Evolutionary conservation across 1,139 yeast species (phyloP), one percentile per base, ranked within the genome.

Genomic region (Sugiyamaella grinbergsii): DNA sequence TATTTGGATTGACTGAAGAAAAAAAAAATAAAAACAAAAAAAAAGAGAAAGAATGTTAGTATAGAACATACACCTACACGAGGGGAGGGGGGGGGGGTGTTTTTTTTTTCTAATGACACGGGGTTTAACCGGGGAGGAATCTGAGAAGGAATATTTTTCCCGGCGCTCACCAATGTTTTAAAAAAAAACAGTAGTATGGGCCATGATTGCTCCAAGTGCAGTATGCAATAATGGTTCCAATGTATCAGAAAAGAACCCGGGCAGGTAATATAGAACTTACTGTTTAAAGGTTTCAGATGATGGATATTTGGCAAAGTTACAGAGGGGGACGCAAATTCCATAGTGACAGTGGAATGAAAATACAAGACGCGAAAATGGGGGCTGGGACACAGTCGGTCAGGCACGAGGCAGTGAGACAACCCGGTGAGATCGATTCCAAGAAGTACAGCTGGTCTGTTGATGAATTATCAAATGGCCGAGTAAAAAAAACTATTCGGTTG

Each of bases 271-370:
- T 31, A 29, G 5, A 19, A 33, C 40, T 43, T 43, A 43, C 41
- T 43, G 34, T 34, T 43, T 26, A 33, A 26, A 16, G 47, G 47
- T 18, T 43, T 43, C 23, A 37, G 24, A 28, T 43, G 42, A 24
- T 41, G 45, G 36, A 41, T 41, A 23, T 41, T 41, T 20, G 45
- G 45, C 22, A 41, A 19, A 41, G 45, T 41, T 18, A 41, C 34
- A 8, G 45, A 40, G 18, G 43, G 37, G n/a, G 45, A 28, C n/a
- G 45, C 45, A 41, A 41, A 41, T 41, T 41, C 45, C 45, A 41
- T 41, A 41, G 16, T 41, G 37, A n/a, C 15, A 20, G 13, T 16
- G 36, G 8, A 8, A 33, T 16, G 18, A n/a, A n/a, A n/a, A n/a
- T n/a, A 8, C 36, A 32, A n/a, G 8, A 32, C 13, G 13, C 6